Conservation (phyloP, 345 rosid species). For the Cardamine occulta region DNA sequence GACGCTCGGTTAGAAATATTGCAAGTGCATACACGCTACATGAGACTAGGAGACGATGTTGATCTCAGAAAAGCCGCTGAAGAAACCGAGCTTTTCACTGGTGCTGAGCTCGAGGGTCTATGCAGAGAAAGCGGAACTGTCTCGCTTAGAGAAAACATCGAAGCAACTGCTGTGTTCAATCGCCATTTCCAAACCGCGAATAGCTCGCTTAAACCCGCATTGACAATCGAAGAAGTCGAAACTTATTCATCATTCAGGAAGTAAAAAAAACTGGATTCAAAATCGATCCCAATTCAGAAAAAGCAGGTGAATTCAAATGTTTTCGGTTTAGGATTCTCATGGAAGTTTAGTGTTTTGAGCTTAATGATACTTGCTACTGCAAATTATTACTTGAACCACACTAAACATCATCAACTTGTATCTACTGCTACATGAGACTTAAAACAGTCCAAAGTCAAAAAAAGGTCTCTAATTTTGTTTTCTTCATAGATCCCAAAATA, state of each 20-base stretch:
- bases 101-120: constrained; percentile 85
- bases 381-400: constrained; percentile 45
- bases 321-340: constrained; percentile 33
- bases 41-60: constrained; percentile 71
- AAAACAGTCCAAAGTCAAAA: background rate
- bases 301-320: constrained; percentile 30
- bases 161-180: constrained; percentile 58
- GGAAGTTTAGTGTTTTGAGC: constrained; percentile 45
- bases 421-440: constrained; percentile 44
- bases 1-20: constrained; percentile 82
- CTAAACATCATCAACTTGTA: constrained; percentile 28
- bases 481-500: constrained; percentile 8
- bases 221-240: constrained; percentile 64
- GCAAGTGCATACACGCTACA: constrained; percentile 72
- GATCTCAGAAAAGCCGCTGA: constrained; percentile 72
- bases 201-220: constrained; percentile 73
- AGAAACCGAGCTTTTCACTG: constrained; percentile 81
- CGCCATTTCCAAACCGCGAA: constrained; percentile 71
- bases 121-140: constrained; percentile 88
- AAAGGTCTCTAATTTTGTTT: background rate
- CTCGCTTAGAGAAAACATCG: constrained; percentile 81
- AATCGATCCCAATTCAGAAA: constrained; percentile 1
- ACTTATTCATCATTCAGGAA: constrained; percentile 66
- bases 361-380: constrained; percentile 47
- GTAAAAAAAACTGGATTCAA: constrained; percentile 11